Evolutionary conservation across 2,329 filamentous ascomycete species (phyloP), one percentile per base, ranked within the genome.

Genomic region (Proliferodiscus dingleyae): DNA sequence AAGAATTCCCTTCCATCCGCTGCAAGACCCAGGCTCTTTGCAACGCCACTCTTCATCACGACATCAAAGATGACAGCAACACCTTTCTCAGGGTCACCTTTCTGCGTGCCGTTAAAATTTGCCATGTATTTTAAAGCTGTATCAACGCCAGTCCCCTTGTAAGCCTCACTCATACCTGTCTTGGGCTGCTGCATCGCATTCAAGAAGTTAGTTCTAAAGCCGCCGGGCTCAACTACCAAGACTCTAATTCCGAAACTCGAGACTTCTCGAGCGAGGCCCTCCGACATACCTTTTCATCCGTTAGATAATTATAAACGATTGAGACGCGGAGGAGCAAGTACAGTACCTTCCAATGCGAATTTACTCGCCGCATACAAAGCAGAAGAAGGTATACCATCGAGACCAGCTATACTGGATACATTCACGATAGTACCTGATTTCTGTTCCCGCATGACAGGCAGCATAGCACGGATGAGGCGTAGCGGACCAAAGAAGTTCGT

Each of bases 401-500:
- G 11, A 13, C 44, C 47, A 28, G 37, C 41, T 23, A 45, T 40
- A 11, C 32, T 41, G 36, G 16, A 33, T 29, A 53, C 36, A 24
- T 50, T 45, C 11, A 53, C 45, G 16, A 53, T 45, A 15, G 65
- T 66, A 5, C 73, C 70, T 2, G 62, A 61, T 1, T 58, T 47
- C 3, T 65, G 67, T 8, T 58, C 54, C 15, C 74, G 68, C 56
- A 78, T 64, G 15, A 64, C 58, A 0, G 73, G 73, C 0, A 77
- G 58, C 10, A 70, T 67, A 0, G 71, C 71, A 8, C 70, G 69
- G 23, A 69, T 66, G 0, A 74, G 66, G 47, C 71, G 74, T 39
- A 76, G 59, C 9, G 65, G 61, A 3, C 74, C 75, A 49, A 77
- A 73, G 37, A 79, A 73, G 45, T 80, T 80, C 21, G 73, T 74